Base-by-base conservation (phyloP, 495 filamentous ascomycete genomes). In the Xylaria cubensis region DNA sequence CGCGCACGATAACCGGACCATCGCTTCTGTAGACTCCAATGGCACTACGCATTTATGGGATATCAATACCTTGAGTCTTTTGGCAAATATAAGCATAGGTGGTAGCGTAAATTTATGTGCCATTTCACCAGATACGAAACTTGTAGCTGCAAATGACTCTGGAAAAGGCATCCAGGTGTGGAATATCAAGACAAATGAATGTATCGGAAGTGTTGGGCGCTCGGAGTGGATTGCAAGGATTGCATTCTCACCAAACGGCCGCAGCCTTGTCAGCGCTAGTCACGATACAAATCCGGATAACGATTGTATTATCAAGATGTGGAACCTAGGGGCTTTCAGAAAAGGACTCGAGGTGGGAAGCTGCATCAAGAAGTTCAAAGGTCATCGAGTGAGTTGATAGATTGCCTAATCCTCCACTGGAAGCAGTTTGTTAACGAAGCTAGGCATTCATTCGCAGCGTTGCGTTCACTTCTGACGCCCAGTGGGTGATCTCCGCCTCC, bases 401-500 rank as follows among this genome's bases (percentile, higher is more conserved):
- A 48, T n/a, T 41, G 0, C 19, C 36, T 1, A 13, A 2, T 1
- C n/a, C 36, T 39, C 44, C 1, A 26, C 3, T 5, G 29, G 0
- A 0, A 44, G 12, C 1, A 26, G 19, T 44, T 6, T 50, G 34
- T 42, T 65, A 3, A 65, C 26, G 10, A 26, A 29, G 5, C 21
- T 36, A 50, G 24, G 1, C 9, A 1, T 3, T 13, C 1, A 24
- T 64, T 70, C 0, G 10, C 3, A 70, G n/a, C 7, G 19, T 24
- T 39, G 42, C 39, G 6, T 1, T 70, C 15, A 63, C 58, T 21
- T 32, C 58, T 6, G 39, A 70, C 3, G 3, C 26, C 21, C 42
- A 53, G 36, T 63, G 26, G 68, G 6, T 64, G n/a, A 17, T 70
- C 4, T 53, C 56, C 6, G 26, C 32, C n/a, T 64, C 68, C 9